A percentile compares a stretch with the other conserved stretches of the same genome.
phyloP scores from a whole-genome alignment of 768 basidiomycete genomes.

The Fomitopsis serialis region DNA sequence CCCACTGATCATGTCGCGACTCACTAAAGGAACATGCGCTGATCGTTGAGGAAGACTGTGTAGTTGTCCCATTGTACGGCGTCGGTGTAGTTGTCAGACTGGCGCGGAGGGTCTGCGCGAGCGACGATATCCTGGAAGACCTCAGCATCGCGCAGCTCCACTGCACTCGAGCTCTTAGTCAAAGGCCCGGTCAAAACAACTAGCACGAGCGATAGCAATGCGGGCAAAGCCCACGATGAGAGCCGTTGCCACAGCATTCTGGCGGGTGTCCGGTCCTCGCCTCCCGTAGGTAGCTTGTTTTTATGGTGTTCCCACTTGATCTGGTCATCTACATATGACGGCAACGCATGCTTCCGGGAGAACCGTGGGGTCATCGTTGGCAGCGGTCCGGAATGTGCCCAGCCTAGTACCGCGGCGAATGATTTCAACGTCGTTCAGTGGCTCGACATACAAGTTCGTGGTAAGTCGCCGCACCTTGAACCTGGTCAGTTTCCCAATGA shows the following conservation, averaged over 20 bases:
- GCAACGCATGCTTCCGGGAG: neutral
- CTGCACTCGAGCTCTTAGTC: neutral
- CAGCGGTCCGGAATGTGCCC: neutral
- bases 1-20: conserved; percentile 18
- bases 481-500: too few species aligned
- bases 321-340: neutral
- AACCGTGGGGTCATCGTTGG: neutral
- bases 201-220: conserved; percentile 9
- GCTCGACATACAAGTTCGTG: neutral
- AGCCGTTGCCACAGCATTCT: conserved; percentile 5
- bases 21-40: conserved; percentile 69
- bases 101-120: conserved; percentile 18
- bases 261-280: neutral
- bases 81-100: conserved; percentile 26
- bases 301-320: neutral
- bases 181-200: conserved; percentile 12
- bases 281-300: neutral
- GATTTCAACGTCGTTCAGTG: neutral
- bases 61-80: conserved; percentile 61
- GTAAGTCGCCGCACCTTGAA: neutral
- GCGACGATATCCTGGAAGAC: neutral
- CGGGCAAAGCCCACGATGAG: conserved; percentile 11
- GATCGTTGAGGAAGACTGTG: conserved; percentile 62
- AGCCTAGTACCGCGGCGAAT: too few species aligned
- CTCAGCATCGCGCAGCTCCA: neutral